Evolutionary conservation across 257 asterid genomes (phyloP), one percentile per base, ranked within the genome.

Genomic region (Solanum peruvianum): DNA sequence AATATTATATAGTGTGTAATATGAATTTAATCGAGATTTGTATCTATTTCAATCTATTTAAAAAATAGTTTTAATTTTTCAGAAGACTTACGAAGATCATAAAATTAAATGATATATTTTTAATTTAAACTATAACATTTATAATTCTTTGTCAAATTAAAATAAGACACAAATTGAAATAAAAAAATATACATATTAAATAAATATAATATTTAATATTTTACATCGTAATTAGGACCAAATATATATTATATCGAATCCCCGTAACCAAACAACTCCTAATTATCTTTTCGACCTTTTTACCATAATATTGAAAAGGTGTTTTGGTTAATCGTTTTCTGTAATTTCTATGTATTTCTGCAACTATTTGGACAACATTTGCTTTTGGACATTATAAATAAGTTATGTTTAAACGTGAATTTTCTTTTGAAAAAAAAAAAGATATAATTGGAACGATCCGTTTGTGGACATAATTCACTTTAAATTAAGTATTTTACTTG

Each of bases 1-100:
- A 1, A 56, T 4, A 18, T 1, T 0, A 0, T 56, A 56, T 0
- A 3, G 10, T 56, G 64, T 0, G 2, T 0, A 8, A 56, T 56
- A 0, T 4, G 0, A 7, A 56, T 56, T 56, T 56, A 20, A 0
- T 56, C 25, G 3, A 2, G 10, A n/a, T 4, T 52, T 52, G 3
- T 58, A n/a, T 62, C 1, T 62, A 4, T 23, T 10, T 62, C 0
- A 2, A 27, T n/a, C 6, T n/a, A 58, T 58, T 52, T 52, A 16
- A 16, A 52, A 49, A 18, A 16, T 25, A n/a, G 6, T 66, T 25
- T 25, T 25, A 5, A 7, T 25, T 12, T 66, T 66, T 25, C 66
- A 58, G 0, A 1, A 3, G 3, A 70, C 2, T 31, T 31, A 7
- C 3, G 0, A 4, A 62, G 2, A 62, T 2, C 9, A 15, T 29